Base-by-base conservation (phyloP, 2,329 filamentous ascomycete species). In the Claviceps capensis region DNA sequence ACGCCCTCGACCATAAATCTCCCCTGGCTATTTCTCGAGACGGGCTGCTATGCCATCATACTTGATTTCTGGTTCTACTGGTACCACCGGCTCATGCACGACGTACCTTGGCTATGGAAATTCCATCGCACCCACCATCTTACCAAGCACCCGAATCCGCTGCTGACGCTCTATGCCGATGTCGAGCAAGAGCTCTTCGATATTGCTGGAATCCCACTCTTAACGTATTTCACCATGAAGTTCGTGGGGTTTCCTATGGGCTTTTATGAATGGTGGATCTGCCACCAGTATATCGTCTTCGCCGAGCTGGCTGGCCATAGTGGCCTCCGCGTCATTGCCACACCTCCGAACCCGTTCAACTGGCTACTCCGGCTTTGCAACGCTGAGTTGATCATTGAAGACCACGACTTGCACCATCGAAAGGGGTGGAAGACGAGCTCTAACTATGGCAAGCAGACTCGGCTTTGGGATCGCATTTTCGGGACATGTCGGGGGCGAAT, bases 21-120 rank as follows among this genome's bases (percentile, higher is more conserved):
- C 30, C 7, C 5, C 41, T 26, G 36, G 52, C 17, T 53, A 2
- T 19, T 48, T 37, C 23, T 53, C 4, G 49, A 53, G n/a, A 45
- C 34, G 8, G 52, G 52, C 13, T 19, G 34, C 22, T 53, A 53
- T 13, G 48, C 26, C 0, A 46, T 53, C 34, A 45, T 53, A 11
- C 52, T 53, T 4, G 52, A 53, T 34, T 53, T 53, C 23, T 53
- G 49, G 34, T 53, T 53, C 52, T 53, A 53, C 45, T 53, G 52
- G 52, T 53, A 53, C n/a, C 52, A 53, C 38, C 14, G 52, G n/a
- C 40, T 53, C 22, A 53, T 53, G 52, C 52, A 53, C 5, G 49
- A 53, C 13, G 52, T 53, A 3, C 7, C 45, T 8, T 22, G 49
- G 1, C 46, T 53, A 5, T 53, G 52, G 52, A 51, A 53, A 40